Percentiles rank a stretch among this genome's conserved stretches.
Evolutionary conservation across 805 yeast genomes (phyloP).

Genomic region (Debaryomyces tyrocola): DNA sequence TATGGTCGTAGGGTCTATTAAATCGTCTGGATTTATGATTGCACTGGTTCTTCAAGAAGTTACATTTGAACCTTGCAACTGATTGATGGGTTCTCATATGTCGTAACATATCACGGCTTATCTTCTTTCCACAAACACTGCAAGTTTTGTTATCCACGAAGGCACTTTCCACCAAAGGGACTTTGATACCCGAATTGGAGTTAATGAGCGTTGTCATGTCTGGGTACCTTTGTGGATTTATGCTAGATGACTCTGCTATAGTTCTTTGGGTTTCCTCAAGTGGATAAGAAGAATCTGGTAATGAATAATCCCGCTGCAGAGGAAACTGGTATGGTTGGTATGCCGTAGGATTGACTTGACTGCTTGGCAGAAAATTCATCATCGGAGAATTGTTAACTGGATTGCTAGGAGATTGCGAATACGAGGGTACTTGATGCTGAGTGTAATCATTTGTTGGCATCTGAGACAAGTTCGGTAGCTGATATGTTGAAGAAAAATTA

Average conservation of each 20-base stretch:
- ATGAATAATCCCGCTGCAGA: background rate
- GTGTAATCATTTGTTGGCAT: too few species aligned
- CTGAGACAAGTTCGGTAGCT: too few species aligned
- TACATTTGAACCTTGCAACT: conserved; percentile 56
- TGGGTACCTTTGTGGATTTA: conserved; percentile 25
- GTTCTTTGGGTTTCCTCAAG: too few species aligned
- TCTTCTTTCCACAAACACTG: conserved; percentile 51
- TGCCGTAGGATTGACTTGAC: background rate
- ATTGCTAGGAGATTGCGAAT: too few species aligned
- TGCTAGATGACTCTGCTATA: background rate
- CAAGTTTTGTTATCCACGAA: conserved; percentile 47
- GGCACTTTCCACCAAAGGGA: conserved; percentile 37
- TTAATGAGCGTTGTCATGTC: conserved; percentile 41
- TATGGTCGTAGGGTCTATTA: conserved; percentile 68
- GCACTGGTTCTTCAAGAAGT: conserved; percentile 55
- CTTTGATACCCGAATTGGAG: conserved; percentile 28
- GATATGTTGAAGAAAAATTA: too few species aligned
- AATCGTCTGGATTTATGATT: conserved; percentile 60
- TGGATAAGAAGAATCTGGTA: background rate
- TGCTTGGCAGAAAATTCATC: background rate
- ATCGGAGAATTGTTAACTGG: too few species aligned
- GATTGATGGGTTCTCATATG: conserved; percentile 63
- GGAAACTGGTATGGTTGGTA: background rate
- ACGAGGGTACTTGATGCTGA: too few species aligned
- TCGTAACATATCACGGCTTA: conserved; percentile 60